Percentiles rank a stretch among this genome's conserved stretches.
phyloP scores from a whole-genome alignment of 352 stramenopile species.

The Phytophthora pini region DNA sequence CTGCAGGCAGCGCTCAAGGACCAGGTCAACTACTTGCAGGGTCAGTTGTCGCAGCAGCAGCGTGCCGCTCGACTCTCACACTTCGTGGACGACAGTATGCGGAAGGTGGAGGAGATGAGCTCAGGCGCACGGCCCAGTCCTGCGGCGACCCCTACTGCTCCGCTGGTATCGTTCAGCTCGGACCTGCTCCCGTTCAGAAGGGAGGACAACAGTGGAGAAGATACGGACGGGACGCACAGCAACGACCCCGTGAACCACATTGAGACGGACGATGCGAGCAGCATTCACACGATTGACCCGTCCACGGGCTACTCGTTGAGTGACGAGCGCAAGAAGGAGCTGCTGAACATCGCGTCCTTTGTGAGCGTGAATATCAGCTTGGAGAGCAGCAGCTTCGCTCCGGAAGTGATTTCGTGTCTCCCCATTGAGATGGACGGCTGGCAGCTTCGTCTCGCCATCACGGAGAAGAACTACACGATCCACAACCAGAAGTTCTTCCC shows the following conservation, averaged over 20 bases:
- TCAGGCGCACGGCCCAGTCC: constrained; percentile 52
- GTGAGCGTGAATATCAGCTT: constrained; percentile 83
- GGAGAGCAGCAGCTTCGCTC: constrained; percentile 83
- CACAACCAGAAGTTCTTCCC: constrained; percentile 91
- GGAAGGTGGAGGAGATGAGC: constrained; percentile 84
- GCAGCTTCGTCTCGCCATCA: constrained; percentile 85
- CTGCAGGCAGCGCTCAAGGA: constrained; percentile 76
- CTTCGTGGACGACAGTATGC: constrained; percentile 75
- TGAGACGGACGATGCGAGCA: constrained; percentile 62
- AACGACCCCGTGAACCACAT: constrained; percentile 59
- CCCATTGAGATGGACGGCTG: constrained; percentile 90
- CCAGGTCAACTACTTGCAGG: constrained; percentile 59
- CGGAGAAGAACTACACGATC: constrained; percentile 90
- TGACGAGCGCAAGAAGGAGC: constrained; percentile 63
- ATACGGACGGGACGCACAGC: constrained; percentile 48
- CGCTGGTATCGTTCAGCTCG: constrained; percentile 35
- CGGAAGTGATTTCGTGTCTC: constrained; percentile 87
- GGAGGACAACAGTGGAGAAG: constrained; percentile 54
- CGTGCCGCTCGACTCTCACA: constrained; percentile 54
- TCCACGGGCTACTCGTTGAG: constrained; percentile 67
- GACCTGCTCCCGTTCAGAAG: constrained; percentile 39
- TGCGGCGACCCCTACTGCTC: constrained; percentile 26
- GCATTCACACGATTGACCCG: constrained; percentile 56
- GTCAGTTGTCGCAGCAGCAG: constrained; percentile 47
- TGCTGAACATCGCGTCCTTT: constrained; percentile 82